Percentiles rank a stretch among this genome's conserved stretches.
Conservation (phyloP, 495 filamentous ascomycete genomes). For the Oidiodendron maius region DNA sequence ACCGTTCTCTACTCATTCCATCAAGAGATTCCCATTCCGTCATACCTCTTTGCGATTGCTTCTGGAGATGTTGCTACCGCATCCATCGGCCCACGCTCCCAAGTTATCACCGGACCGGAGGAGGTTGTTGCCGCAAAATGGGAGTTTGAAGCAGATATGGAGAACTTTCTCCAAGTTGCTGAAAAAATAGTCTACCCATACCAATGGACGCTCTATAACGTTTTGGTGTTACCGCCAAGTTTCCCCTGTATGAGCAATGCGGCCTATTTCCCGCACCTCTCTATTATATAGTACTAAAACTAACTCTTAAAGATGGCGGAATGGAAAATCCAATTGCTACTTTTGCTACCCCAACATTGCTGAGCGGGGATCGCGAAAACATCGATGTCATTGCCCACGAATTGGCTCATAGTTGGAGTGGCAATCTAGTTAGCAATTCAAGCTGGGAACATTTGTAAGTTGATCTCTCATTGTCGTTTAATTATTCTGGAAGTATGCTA, state of each 20-base stretch:
- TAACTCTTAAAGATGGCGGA: too few species aligned
- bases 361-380: slow-evolving; percentile 87
- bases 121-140: slow-evolving; percentile 77
- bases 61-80: slow-evolving; percentile 85
- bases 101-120: slow-evolving; percentile 80
- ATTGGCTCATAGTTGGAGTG: slow-evolving; percentile 85
- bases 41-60: slow-evolving; percentile 87
- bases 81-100: slow-evolving; percentile 75
- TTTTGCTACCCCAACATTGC: slow-evolving; percentile 88
- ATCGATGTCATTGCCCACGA: slow-evolving; percentile 97
- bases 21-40: slow-evolving; percentile 87
- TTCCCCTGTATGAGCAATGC: too few species aligned
- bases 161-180: slow-evolving; percentile 82
- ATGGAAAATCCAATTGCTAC: slow-evolving; percentile 97
- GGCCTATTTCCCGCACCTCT: too few species aligned
- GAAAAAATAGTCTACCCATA: slow-evolving; percentile 88
- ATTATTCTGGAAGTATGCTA: not conserved
- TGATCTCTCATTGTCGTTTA: not conserved
- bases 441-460: slow-evolving; percentile 89
- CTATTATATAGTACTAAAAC: too few species aligned
- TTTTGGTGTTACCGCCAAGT: slow-evolving; percentile 80
- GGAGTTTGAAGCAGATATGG: slow-evolving; percentile 85
- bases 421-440: slow-evolving; percentile 83
- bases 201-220: slow-evolving; percentile 91
- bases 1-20: slow-evolving; percentile 71